Evolutionary conservation across 148 eudicot species (phyloP), one percentile per base, ranked within the genome.

Genomic region (Arbutus unedo): DNA sequence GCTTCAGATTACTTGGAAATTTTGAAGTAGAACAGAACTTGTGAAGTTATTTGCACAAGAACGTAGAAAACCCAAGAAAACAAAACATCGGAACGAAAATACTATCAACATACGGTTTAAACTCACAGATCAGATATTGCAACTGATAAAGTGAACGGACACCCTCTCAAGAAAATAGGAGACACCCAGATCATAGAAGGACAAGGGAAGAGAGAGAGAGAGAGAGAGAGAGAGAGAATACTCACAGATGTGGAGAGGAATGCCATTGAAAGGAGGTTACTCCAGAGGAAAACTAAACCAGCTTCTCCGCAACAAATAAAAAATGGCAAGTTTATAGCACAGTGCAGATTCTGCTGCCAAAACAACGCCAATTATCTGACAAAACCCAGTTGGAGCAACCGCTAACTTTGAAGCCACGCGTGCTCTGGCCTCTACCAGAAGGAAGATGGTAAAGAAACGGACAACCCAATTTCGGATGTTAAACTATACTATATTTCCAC

Each of bases 211-310:
- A 68, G 55, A 25, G 45, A 80, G 45, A 55, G 55, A 25, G 62
- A 49, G 78, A 21, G 70, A 82, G 59, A 77, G 81, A 82, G 59
- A 66, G 77, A 54, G 80, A 77, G 80, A 41, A 50, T 3, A 43
- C 82, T 70, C 55, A 83, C 85, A 57, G 68, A 59, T 45, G 51
- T 5, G 56, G 68, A 71, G 57, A 67, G 81, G 70, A 68, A 67
- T 54, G 57, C 60, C 77, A 79, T 83, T 45, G 43, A 55, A 57
- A 71, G 23, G 64, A 70, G 57, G 21, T 47, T 31, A 31, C 1
- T 31, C 38, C 8, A 4, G 62, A 14, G 19, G 3, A 9, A 54
- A 53, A 14, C 56, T 64, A 8, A 18, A 66, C 73, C 57, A 23
- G 62, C 75, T 47, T 74, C 54, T 74, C 55, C 74, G 41, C 9